phyloP scores from a whole-genome alignment of 805 yeast species.

The Wickerhamomyces kurtzmanii region DNA sequence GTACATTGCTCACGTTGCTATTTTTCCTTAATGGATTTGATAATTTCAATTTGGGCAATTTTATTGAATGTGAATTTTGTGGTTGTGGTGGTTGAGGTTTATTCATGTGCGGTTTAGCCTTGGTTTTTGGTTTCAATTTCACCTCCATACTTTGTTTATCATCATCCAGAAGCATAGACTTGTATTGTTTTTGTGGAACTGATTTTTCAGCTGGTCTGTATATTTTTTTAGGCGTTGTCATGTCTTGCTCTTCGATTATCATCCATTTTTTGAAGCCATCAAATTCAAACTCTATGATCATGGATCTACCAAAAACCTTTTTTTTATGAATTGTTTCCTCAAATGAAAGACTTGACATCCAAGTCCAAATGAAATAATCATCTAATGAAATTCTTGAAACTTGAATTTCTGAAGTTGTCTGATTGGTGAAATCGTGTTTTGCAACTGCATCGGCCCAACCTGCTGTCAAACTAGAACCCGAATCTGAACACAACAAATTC shows the following conservation, averaged over 20 bases:
- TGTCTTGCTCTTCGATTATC: slow-evolving; percentile 57
- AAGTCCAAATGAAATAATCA: slow-evolving; percentile 87
- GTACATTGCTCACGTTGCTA: slow-evolving; percentile 8
- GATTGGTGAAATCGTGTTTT: slow-evolving; percentile 17
- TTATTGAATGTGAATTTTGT: slow-evolving; percentile 11
- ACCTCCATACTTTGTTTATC: slow-evolving; percentile 7
- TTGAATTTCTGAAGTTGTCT: slow-evolving; percentile 16
- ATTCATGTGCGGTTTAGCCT: slow-evolving; percentile 2
- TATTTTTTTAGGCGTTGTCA: slow-evolving; percentile 15
- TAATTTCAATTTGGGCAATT: slow-evolving; percentile 20
- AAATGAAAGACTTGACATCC: slow-evolving; percentile 69
- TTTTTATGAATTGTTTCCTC: slow-evolving; percentile 63
- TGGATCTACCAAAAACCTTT: slow-evolving; percentile 68
- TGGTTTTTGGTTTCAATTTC: slow-evolving; percentile 1
- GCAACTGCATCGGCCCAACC: slow-evolving; percentile 27
- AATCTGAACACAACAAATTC: slow-evolving; percentile 24
- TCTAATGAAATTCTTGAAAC: slow-evolving; percentile 63
- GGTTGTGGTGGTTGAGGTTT: slow-evolving; percentile 9
- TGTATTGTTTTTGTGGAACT: slow-evolving; percentile 12
- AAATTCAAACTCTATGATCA: slow-evolving; percentile 73
- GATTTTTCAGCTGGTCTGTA: slow-evolving; percentile 6
- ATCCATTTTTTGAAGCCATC: slow-evolving; percentile 75
- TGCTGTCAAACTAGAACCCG: slow-evolving; percentile 24
- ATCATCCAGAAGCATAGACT: slow-evolving; percentile 12
- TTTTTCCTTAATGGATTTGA: slow-evolving; percentile 16